Percentiles rank a stretch among this genome's conserved stretches.
These are phyloP conservation scores for Plantago lanceolata DNA, from an alignment of 305 asterid genomes.

Conservation along the genomic window DNA sequence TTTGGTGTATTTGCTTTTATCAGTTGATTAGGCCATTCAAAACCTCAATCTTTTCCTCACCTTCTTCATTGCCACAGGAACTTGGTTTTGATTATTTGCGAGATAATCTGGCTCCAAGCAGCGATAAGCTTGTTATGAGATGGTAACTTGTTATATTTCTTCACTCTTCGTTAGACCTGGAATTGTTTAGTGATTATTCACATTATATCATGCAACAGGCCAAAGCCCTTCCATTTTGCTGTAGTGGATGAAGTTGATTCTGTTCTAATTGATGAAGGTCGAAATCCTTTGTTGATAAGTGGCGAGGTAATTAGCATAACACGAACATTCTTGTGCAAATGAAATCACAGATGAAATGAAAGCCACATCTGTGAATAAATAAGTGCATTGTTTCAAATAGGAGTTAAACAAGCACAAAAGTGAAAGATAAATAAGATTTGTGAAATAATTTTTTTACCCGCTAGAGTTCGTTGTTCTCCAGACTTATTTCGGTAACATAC, in stretches of 20 bases:
- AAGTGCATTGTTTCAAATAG: constrained; percentile 5
- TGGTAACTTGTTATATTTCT: constrained; percentile 43
- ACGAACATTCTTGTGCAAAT: not conserved
- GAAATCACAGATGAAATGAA: not conserved
- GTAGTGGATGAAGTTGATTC: constrained; percentile 98
- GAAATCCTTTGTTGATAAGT: constrained; percentile 92
- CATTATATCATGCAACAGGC: constrained; percentile 54
- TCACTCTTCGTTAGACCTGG: constrained; percentile 16
- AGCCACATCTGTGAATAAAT: constrained; percentile 1
- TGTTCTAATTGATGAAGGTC: constrained; percentile 96
- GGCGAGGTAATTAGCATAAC: constrained; percentile 73
- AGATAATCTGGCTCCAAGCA: constrained; percentile 80
- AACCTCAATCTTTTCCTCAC: constrained; percentile 13
- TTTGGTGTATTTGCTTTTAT: constrained; percentile 4
- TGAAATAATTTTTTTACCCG: not conserved
- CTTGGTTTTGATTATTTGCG: constrained; percentile 98
- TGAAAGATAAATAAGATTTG: not conserved
- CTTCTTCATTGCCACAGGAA: constrained; percentile 52
- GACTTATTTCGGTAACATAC: constrained; percentile 7
- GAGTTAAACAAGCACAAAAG: not conserved
- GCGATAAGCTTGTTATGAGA: constrained; percentile 89
- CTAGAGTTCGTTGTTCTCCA: not conserved
- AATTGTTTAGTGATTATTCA: constrained; percentile 16
- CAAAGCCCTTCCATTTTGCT: constrained; percentile 96
- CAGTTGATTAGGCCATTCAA: constrained; percentile 20